A percentile compares a stretch with the other conserved stretches of the same genome.
These are phyloP conservation scores for Oxyria digyna DNA, from an alignment of 148 eudicot species.

Conservation along the genomic window DNA sequence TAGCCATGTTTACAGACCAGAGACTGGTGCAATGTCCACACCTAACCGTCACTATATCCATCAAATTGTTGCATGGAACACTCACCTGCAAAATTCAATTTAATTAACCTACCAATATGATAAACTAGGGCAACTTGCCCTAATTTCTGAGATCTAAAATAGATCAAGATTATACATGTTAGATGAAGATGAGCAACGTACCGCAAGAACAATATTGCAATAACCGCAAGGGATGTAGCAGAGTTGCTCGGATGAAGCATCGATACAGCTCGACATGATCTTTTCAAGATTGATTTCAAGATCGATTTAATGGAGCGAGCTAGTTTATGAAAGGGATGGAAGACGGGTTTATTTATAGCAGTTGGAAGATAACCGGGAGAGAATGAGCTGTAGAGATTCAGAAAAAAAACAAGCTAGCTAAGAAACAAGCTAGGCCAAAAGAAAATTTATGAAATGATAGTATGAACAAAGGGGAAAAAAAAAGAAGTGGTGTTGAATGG, in stretches of 20 bases:
- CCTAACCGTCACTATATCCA: conserved; percentile 58
- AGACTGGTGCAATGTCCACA: conserved; percentile 61
- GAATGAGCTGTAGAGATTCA: no score
- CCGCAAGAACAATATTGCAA: conserved; percentile 42
- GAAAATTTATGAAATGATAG: background rate
- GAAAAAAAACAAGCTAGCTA: no score
- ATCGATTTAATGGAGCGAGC: no score
- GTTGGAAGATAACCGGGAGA: background rate
- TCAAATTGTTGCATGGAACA: conserved; percentile 51
- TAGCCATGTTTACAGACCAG: conserved; percentile 12
- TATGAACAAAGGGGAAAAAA: background rate
- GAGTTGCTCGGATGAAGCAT: conserved; percentile 54
- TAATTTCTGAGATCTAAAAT: no score
- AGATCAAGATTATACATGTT: no score
- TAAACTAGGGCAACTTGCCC: background rate
- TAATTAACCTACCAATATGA: no score
- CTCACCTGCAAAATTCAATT: conserved; percentile 34
- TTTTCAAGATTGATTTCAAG: background rate
- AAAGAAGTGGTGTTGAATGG: conserved; percentile 4
- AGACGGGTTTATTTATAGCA: conserved; percentile 2
- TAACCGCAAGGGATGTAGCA: conserved; percentile 94
- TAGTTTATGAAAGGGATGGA: background rate
- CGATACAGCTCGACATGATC: conserved; percentile 44
- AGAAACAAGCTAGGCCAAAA: no score
- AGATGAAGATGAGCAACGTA: background rate